A percentile compares a stretch with the other conserved stretches of the same genome.
Conservation (phyloP, 768 basidiomycete genomes). For the Calocybe indica region DNA sequence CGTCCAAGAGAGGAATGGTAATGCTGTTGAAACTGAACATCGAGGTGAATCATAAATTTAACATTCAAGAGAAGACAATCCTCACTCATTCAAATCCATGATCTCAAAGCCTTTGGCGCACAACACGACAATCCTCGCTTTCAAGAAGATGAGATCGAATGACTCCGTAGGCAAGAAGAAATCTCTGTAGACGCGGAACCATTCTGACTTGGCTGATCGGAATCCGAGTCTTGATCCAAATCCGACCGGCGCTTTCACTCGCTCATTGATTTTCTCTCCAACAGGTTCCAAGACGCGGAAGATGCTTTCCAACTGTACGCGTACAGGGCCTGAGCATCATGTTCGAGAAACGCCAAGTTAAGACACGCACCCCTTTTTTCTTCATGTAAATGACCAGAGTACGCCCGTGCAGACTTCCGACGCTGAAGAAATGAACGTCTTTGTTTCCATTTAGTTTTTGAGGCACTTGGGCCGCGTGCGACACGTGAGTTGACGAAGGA, state of each 20-base stretch:
- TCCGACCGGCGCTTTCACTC: constrained; percentile 62
- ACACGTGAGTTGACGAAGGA: constrained; percentile 70
- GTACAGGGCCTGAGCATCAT: background rate
- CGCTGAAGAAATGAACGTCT: constrained; percentile 95
- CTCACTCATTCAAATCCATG: constrained; percentile 92
- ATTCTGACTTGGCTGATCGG: constrained; percentile 78
- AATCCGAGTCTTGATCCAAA: constrained; percentile 72
- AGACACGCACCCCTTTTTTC: constrained; percentile 65
- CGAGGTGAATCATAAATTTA: background rate
- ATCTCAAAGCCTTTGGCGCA: constrained; percentile 96
- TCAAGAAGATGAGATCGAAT: constrained; percentile 86
- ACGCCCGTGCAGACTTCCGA: constrained; percentile 80
- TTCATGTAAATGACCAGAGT: constrained; percentile 95
- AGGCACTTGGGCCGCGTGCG: constrained; percentile 60
- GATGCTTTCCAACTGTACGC: constrained; percentile 67
- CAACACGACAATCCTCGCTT: constrained; percentile 88
- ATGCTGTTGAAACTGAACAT: constrained; percentile 73
- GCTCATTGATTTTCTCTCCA: constrained; percentile 81
- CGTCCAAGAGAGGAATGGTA: constrained; percentile 81
- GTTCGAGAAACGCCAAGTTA: background rate
- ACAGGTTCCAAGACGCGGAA: constrained; percentile 98
- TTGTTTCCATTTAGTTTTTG: constrained; percentile 88
- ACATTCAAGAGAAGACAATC: constrained; percentile 1
- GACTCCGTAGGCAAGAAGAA: constrained; percentile 93
- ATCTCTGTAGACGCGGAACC: constrained; percentile 93